phyloP scores from a whole-genome alignment of 1,284 basidiomycete genomes.

The Ceratobasidium theobromae region DNA sequence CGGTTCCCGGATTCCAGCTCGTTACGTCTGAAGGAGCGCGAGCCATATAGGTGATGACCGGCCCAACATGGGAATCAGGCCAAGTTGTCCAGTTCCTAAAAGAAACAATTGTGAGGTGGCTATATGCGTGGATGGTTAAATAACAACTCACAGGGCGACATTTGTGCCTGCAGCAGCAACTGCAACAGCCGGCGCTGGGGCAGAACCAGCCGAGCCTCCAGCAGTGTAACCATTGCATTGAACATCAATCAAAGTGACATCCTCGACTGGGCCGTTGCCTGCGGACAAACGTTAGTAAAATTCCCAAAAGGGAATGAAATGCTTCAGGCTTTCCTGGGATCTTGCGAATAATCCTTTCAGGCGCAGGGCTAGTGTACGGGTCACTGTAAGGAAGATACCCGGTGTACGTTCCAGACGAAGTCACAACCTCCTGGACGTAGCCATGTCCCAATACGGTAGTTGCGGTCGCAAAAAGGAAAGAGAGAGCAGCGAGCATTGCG shows the following conservation, averaged over 20 bases:
- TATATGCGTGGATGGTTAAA: neutral
- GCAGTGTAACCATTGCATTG: slow-evolving; percentile 41
- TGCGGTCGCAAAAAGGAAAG: slow-evolving; percentile 26
- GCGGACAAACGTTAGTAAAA: slow-evolving; percentile 39
- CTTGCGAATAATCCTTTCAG: slow-evolving; percentile 51
- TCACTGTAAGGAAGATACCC: slow-evolving; percentile 35
- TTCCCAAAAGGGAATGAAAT: neutral
- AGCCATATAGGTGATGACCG: slow-evolving; percentile 54
- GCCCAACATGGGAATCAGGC: slow-evolving; percentile 45
- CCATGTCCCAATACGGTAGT: slow-evolving; percentile 34
- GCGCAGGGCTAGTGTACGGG: slow-evolving; percentile 43
- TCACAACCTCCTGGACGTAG: slow-evolving; percentile 32
- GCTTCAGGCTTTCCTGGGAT: slow-evolving; percentile 40
- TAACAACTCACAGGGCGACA: slow-evolving; percentile 41
- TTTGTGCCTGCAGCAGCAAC: slow-evolving; percentile 51
- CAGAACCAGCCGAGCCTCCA: slow-evolving; percentile 46
- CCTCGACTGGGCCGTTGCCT: slow-evolving; percentile 24
- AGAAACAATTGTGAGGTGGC: neutral
- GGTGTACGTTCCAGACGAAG: slow-evolving; percentile 26
- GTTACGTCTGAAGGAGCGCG: slow-evolving; percentile 49
- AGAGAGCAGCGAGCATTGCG: slow-evolving; percentile 13
- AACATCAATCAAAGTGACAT: slow-evolving; percentile 11
- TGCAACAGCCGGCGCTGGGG: slow-evolving; percentile 50
- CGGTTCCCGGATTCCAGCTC: slow-evolving; percentile 48
- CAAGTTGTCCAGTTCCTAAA: slow-evolving; percentile 52